A percentile compares a stretch with the other conserved stretches of the same genome.
These are phyloP conservation scores for Phytophthora pistaciae DNA, from an alignment of 352 stramenopile species.

Conservation along the genomic window DNA sequence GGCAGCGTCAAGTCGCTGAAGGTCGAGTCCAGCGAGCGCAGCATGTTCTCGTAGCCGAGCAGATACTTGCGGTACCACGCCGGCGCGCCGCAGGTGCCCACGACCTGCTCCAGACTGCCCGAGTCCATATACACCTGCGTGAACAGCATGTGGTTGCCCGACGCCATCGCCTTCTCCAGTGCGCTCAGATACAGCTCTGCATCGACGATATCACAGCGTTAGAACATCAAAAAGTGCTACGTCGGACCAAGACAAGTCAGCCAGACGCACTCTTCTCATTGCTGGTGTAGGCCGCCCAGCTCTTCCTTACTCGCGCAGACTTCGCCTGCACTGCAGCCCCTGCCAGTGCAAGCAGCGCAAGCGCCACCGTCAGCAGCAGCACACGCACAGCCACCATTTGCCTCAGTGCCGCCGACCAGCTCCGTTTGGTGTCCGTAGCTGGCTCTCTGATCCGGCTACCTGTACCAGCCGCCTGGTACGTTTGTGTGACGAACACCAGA, in stretches of 20 bases:
- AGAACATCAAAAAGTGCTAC: neutral
- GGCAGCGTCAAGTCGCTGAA: constrained; percentile 66
- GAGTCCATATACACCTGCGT: constrained; percentile 65
- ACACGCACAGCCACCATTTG: constrained; percentile 21
- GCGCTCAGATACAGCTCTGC: constrained; percentile 59
- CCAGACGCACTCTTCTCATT: constrained; percentile 40
- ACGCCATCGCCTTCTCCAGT: constrained; percentile 59
- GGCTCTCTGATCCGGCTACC: constrained; percentile 28
- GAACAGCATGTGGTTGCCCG: constrained; percentile 61
- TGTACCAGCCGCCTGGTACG: constrained; percentile 18
- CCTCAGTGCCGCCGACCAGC: neutral
- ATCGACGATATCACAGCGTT: neutral
- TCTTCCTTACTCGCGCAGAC: constrained; percentile 39
- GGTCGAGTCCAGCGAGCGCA: constrained; percentile 51
- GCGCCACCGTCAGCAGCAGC: constrained; percentile 4
- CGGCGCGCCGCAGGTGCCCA: constrained; percentile 55
- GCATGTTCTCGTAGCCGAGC: constrained; percentile 77
- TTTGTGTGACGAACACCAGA: neutral
- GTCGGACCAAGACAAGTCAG: neutral
- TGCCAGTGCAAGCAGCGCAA: constrained; percentile 19
- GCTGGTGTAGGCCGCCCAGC: constrained; percentile 36
- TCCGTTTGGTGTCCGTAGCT: constrained; percentile 23
- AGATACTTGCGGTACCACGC: constrained; percentile 80
- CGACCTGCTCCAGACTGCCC: constrained; percentile 43
- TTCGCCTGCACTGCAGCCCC: constrained; percentile 3